Percentiles rank a stretch among this genome's conserved stretches.
phyloP scores from a whole-genome alignment of 192 early-diverging fungal genomes.

The Thamnidium elegans region DNA sequence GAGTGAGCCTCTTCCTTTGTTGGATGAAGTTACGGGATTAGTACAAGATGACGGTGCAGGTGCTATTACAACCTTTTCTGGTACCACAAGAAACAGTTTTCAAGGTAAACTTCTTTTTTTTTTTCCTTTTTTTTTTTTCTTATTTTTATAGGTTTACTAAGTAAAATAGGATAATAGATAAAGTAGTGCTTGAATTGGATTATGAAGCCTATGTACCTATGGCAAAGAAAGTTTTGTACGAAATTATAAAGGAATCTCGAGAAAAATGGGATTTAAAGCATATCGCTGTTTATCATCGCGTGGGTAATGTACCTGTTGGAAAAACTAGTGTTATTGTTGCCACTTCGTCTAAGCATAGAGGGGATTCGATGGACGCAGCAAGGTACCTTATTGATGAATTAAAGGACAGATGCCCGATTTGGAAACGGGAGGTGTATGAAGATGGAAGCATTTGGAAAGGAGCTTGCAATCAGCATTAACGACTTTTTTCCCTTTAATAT shows the following conservation, averaged over 20 bases:
- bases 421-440: constrained; percentile 90
- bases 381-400: constrained; percentile 87
- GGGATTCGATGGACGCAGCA: constrained; percentile 70
- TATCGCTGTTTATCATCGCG: constrained; percentile 75
- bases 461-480: constrained; percentile 10
- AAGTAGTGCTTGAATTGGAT: constrained; percentile 67
- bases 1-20: constrained; percentile 48
- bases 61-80: constrained; percentile 86
- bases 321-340: constrained; percentile 82
- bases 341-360: constrained; percentile 74
- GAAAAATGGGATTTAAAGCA: constrained; percentile 62
- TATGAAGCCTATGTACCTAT: constrained; percentile 90
- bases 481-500: neutral
- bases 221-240: constrained; percentile 70
- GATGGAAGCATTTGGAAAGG: constrained; percentile 64
- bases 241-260: constrained; percentile 63
- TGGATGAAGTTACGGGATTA: constrained; percentile 57
- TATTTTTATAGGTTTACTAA: too few relatives aligned
- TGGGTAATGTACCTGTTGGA: constrained; percentile 76
- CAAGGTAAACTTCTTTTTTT: constrained; percentile 48
- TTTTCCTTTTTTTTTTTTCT: too few relatives aligned
- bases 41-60: constrained; percentile 72
- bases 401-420: constrained; percentile 85
- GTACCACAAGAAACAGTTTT: constrained; percentile 84
- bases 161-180: constrained; percentile 37